Percentiles rank a stretch among this genome's conserved stretches.
These are phyloP conservation scores for Metschnikowia peoriensis DNA, from an alignment of 805 yeast species.

Conservation along the genomic window DNA sequence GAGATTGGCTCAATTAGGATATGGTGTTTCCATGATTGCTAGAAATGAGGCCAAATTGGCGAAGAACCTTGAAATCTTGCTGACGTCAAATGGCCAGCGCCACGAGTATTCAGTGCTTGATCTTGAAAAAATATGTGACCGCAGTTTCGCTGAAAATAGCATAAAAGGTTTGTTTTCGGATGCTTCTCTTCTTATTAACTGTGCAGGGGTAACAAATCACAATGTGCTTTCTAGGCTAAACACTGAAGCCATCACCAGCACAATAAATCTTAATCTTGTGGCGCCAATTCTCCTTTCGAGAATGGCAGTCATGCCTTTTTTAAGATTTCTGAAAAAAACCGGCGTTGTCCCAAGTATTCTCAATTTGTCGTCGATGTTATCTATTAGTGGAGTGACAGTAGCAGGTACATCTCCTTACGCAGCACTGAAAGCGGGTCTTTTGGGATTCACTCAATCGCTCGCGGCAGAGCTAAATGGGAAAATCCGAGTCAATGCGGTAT, in stretches of 20 bases:
- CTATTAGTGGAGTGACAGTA: conserved; percentile 31
- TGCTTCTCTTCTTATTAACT: conserved; percentile 51
- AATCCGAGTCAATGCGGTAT: conserved; percentile 60
- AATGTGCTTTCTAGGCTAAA: conserved; percentile 47
- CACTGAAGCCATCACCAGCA: conserved; percentile 37
- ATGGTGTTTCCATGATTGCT: conserved; percentile 50
- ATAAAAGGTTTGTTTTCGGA: conserved; percentile 27
- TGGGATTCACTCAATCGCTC: conserved; percentile 57
- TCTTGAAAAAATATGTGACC: conserved; percentile 18
- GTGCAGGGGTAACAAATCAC: conserved; percentile 67
- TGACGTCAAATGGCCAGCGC: conserved; percentile 13
- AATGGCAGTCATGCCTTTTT: conserved; percentile 49
- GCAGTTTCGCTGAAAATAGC: background rate
- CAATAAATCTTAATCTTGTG: conserved; percentile 55
- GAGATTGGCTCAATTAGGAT: conserved; percentile 50
- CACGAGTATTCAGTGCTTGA: conserved; percentile 38
- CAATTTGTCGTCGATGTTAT: conserved; percentile 67
- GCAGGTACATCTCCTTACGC: conserved; percentile 67
- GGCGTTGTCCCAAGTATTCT: conserved; percentile 41
- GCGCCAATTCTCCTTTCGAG: conserved; percentile 63
- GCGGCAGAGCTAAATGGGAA: conserved; percentile 58
- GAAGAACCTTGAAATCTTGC: conserved; percentile 7
- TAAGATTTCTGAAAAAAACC: conserved; percentile 28
- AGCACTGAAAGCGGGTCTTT: conserved; percentile 69
- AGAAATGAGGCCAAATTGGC: conserved; percentile 40